These are phyloP conservation scores for Chrysoporthe cubensis DNA, from an alignment of 2,329 filamentous ascomycete genomes.

Conservation along the genomic window DNA sequence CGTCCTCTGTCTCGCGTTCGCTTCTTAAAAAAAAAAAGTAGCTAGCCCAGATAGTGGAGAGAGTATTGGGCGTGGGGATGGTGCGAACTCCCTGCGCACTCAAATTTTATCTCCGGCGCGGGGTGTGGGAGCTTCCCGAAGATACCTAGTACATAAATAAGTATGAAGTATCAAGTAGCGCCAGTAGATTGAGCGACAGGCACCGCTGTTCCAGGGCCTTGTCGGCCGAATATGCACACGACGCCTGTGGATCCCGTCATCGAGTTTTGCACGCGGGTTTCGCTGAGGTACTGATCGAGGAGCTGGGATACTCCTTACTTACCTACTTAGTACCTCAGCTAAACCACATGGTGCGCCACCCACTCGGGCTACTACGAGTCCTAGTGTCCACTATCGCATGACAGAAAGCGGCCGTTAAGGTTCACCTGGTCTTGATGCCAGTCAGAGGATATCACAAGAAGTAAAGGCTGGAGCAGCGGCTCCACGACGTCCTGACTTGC, in stretches of 20 bases:
- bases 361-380: neutral
- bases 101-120: neutral
- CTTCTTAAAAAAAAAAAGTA: neutral
- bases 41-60: slow-evolving; percentile 5
- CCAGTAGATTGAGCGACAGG: neutral
- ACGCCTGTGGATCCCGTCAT: neutral
- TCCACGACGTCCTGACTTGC: neutral
- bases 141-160: neutral
- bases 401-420: neutral
- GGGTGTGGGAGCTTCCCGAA: neutral
- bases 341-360: neutral
- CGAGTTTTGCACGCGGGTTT: neutral
- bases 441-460: neutral
- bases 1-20: neutral
- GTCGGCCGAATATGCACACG: neutral
- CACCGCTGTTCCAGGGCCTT: neutral
- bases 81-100: neutral
- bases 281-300: neutral
- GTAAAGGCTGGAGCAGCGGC: neutral
- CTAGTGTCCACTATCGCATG: neutral
- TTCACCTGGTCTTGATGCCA: neutral
- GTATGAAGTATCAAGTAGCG: too few relatives aligned
- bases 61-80: neutral
- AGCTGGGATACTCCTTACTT: neutral
- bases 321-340: neutral